Percentiles rank a stretch among this genome's conserved stretches.
phyloP scores from a whole-genome alignment of 2,329 filamentous ascomycete genomes.

The Cercospora berteroae region DNA sequence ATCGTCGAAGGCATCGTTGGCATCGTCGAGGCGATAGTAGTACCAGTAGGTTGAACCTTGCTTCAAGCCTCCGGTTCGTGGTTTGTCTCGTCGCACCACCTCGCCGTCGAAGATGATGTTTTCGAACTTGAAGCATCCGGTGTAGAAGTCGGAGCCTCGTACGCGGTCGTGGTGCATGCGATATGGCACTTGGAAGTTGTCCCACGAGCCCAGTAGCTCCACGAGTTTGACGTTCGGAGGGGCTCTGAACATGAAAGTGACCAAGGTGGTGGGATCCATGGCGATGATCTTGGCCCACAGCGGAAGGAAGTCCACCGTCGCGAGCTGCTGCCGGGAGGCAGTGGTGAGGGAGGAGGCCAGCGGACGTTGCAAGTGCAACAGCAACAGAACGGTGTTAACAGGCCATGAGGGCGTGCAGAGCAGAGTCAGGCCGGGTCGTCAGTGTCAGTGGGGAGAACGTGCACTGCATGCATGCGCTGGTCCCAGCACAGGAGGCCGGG shows the following conservation, averaged over 20 bases:
- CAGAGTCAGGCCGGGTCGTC: neutral
- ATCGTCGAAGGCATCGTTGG: constrained; percentile 72
- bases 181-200: constrained; percentile 81
- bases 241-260: constrained; percentile 40
- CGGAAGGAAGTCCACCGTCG: constrained; percentile 1
- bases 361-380: neutral
- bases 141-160: constrained; percentile 74
- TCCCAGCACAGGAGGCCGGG: neutral
- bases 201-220: constrained; percentile 87
- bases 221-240: constrained; percentile 63
- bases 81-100: constrained; percentile 49
- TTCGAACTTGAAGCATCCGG: constrained; percentile 79
- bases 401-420: neutral
- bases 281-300: constrained; percentile 8
- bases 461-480: neutral
- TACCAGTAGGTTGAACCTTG: constrained; percentile 96
- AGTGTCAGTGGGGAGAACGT: neutral
- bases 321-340: neutral
- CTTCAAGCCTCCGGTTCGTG: constrained; percentile 75
- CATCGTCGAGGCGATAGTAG: constrained; percentile 85
- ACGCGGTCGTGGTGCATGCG: constrained; percentile 76
- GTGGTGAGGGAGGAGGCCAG: neutral
- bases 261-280: constrained; percentile 40
- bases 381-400: constrained; percentile 1
- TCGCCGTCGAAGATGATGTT: constrained; percentile 81